These are phyloP conservation scores for Mrakia hoshinonis DNA, from an alignment of 768 basidiomycete species.

Conservation along the genomic window DNA sequence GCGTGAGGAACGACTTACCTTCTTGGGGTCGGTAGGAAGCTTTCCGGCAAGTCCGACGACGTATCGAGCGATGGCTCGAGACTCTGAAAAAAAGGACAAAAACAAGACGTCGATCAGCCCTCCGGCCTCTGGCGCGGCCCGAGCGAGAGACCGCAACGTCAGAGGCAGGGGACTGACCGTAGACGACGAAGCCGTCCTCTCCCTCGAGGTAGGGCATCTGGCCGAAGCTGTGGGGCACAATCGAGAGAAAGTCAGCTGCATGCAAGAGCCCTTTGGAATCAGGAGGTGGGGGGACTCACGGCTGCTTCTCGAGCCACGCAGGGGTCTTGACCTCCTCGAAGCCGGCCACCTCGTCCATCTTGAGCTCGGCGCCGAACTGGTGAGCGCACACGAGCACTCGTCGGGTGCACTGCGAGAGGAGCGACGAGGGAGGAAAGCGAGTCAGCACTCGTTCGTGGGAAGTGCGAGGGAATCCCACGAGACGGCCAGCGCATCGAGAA, in stretches of 20 bases:
- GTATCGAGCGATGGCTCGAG: conserved; percentile 49
- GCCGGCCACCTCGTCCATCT: neutral
- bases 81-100: conserved; percentile 25
- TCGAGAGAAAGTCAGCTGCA: no score
- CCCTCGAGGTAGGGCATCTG: conserved; percentile 56
- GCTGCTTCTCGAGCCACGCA: conserved; percentile 49
- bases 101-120: neutral
- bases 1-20: conserved; percentile 32
- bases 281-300: no score
- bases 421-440: no score
- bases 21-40: conserved; percentile 45
- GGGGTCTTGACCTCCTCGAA: conserved; percentile 17
- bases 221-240: no score
- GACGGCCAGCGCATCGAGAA: no score
- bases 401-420: neutral
- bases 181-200: conserved; percentile 53
- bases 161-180: conserved; percentile 28
- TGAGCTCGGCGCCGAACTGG: conserved; percentile 7
- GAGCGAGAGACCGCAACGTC: neutral
- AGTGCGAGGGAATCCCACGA: no score
- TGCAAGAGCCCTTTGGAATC: no score
- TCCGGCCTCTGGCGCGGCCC: neutral
- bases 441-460: no score
- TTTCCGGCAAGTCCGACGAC: conserved; percentile 54
- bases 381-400: conserved; percentile 9